Conservation (phyloP, 371 early-diverging fungal genomes). For the Rhizopus sp. region DNA sequence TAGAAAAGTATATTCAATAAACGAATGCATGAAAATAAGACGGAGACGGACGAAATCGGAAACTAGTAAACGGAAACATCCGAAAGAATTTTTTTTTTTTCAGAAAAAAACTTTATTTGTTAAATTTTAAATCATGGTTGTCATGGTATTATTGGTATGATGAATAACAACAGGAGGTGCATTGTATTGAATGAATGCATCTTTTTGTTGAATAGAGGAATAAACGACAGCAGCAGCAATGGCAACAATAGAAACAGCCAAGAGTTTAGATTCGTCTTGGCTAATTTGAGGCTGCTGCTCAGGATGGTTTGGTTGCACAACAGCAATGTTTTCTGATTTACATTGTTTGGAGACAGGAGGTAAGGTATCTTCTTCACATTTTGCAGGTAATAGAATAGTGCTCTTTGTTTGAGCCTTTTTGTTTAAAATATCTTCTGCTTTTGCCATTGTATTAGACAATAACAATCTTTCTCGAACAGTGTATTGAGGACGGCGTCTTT, state of each 20-base stretch:
- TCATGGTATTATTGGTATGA: background rate
- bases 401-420: slow-evolving; percentile 9
- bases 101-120: background rate
- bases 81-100: background rate
- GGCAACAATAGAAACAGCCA: background rate
- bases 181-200: background rate
- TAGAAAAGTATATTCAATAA: slow-evolving; percentile 58
- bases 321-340: too few relatives aligned
- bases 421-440: slow-evolving; percentile 40
- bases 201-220: background rate
- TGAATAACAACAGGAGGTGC: background rate
- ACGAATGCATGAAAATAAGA: background rate
- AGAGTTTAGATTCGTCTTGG: background rate
- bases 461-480: slow-evolving; percentile 40
- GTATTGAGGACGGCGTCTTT: slow-evolving; percentile 36
- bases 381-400: background rate
- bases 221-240: slow-evolving; percentile 2
- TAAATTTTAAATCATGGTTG: background rate
- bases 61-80: background rate
- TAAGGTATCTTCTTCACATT: background rate
- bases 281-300: background rate
- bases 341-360: background rate
- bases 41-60: background rate
- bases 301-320: too few relatives aligned
- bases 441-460: slow-evolving; percentile 34